Evolutionary conservation across 2,329 filamentous ascomycete species (phyloP).

Genomic region (Fusarium sarcochroum): DNA sequence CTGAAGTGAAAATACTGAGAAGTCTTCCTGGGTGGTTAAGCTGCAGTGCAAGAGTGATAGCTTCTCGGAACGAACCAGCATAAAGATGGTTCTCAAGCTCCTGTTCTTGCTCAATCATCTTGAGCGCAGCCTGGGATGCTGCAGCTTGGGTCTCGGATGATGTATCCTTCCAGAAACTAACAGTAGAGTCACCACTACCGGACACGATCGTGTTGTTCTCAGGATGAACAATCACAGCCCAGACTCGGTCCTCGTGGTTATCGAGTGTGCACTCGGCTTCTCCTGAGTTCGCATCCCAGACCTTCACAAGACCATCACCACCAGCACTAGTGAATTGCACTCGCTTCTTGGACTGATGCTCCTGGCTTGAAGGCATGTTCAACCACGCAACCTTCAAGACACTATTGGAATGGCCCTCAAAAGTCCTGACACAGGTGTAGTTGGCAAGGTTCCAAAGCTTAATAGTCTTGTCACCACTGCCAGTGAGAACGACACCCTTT

Average conservation of each 20-base stretch:
- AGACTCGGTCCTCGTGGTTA: conserved; percentile 96
- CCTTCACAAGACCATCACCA: conserved; percentile 94
- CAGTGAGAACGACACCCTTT: conserved; percentile 88
- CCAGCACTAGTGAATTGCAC: conserved; percentile 87
- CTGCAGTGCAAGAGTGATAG: conserved; percentile 90
- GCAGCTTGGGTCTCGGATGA: conserved; percentile 83
- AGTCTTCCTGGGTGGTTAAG: conserved; percentile 94
- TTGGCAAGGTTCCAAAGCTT: conserved; percentile 95
- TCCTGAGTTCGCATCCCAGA: conserved; percentile 91
- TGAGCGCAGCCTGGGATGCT: conserved; percentile 79
- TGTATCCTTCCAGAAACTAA: conserved; percentile 97
- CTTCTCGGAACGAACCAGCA: conserved; percentile 89
- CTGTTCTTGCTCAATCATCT: conserved; percentile 93
- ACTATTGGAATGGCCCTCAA: conserved; percentile 96
- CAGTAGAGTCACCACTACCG: conserved; percentile 90
- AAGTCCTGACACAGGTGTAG: conserved; percentile 92
- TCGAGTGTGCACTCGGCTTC: conserved; percentile 92
- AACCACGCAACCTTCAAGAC: conserved; percentile 96
- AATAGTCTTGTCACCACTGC: conserved; percentile 95
- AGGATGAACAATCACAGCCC: conserved; percentile 85
- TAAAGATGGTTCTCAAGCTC: conserved; percentile 93
- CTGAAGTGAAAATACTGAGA: conserved; percentile 84
- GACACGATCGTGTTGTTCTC: conserved; percentile 83
- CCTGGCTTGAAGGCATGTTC: conserved; percentile 63
- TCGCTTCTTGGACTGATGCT: conserved; percentile 69